Base-by-base conservation (phyloP, 805 yeast genomes). In the Wickerhamomyces mucosus region DNA sequence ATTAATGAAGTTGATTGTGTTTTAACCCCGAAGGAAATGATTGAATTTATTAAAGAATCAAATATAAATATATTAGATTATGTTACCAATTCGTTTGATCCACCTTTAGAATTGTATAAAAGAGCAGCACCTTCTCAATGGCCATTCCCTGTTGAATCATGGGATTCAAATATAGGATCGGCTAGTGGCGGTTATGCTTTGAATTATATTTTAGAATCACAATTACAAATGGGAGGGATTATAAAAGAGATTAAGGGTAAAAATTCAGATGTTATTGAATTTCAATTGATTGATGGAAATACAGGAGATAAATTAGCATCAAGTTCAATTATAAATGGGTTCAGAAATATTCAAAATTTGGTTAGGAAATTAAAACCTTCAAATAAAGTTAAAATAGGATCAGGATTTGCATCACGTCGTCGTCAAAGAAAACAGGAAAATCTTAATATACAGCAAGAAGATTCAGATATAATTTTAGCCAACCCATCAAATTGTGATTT, bases 301-400 rank as follows among this genome's bases (percentile, higher is more conserved):
- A 51, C 43, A 12, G 45, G 53, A 1, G 49, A 49, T 6, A 57
- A 68, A 6, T 21, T 88, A 40, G 67, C 74, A 35, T 53, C 75
- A 42, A 61, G 82, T 40, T 69, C 80, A 34, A 74, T 78, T 22
- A 75, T 89, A 1, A 88, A 88, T 52, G 98, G 98, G 15, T 92
- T 92, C 56, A 69, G 89, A 40, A 92, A 92, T 55, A 89, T 92
- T 38, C 98, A 92, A 53, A 92, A 92, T 51, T 58, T 92, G 49
- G 96, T 89, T 8, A 65, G 98, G 32, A 83, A 79, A 51, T 63
- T 89, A 42, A 49, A 43, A 33, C 54, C 54, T 7, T 29, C 33
- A 1, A 46, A 46, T 18, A 50, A 43, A 27, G 47, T 41, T 14
- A 42, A 39, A 36, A 37, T 47, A 20, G 50, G 50, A 1, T 42